These are phyloP conservation scores for Penicillium cataractarum DNA, from an alignment of 495 filamentous ascomycete genomes.

Conservation along the genomic window DNA sequence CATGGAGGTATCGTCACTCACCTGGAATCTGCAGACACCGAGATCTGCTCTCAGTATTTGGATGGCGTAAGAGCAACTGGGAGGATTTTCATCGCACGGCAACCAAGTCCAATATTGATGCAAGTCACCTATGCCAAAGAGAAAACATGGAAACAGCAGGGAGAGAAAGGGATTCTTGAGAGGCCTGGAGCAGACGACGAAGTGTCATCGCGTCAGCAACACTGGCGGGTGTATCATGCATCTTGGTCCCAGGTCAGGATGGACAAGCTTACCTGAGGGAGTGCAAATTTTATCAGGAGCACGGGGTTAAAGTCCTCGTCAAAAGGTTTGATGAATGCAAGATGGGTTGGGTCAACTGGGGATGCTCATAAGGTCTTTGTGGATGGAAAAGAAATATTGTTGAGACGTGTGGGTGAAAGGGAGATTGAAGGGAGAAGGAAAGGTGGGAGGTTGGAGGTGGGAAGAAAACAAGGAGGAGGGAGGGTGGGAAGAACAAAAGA, in stretches of 20 bases:
- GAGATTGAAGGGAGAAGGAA: not conserved
- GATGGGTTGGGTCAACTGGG: not conserved
- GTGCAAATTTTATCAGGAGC: not conserved
- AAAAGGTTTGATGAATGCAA: not conserved
- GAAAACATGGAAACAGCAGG: not conserved
- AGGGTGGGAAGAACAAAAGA: not conserved
- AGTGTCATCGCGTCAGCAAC: not conserved
- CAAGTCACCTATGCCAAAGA: not conserved
- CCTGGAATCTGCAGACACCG: not conserved
- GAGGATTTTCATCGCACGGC: not conserved
- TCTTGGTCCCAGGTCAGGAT: not conserved
- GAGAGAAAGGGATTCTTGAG: not conserved
- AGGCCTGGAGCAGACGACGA: not conserved
- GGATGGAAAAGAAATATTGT: not conserved
- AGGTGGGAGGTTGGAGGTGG: no score
- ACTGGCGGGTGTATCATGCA: not conserved
- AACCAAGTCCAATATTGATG: not conserved
- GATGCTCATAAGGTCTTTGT: not conserved
- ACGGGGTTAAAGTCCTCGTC: not conserved
- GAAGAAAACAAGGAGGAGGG: not conserved
- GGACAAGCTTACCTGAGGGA: not conserved
- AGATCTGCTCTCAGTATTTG: not conserved
- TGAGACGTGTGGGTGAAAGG: not conserved
- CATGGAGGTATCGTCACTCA: no score
- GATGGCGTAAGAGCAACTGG: not conserved